A percentile compares a stretch with the other conserved stretches of the same genome.
Evolutionary conservation across 257 asterid genomes (phyloP).

Genomic region (Solanum neorickii): DNA sequence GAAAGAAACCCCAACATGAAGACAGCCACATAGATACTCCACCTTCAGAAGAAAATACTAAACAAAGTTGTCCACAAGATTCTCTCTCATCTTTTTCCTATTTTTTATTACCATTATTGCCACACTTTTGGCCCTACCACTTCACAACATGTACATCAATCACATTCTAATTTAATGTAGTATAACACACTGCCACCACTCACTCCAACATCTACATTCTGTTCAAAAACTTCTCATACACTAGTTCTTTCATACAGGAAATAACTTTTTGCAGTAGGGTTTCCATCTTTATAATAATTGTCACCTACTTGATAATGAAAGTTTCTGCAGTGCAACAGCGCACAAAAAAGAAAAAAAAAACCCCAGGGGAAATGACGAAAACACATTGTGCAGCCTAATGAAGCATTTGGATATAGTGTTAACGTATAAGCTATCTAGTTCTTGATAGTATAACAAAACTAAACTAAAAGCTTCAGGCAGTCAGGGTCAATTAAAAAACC

Average conservation of each 20-base stretch:
- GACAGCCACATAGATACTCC: slow-evolving; percentile 34
- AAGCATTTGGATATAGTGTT: background rate
- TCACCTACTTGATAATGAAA: slow-evolving; percentile 17
- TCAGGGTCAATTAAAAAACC: background rate
- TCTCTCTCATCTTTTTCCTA: background rate
- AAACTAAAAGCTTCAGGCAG: background rate
- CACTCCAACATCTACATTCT: slow-evolving; percentile 27
- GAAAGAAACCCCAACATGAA: slow-evolving; percentile 8
- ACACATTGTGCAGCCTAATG: background rate
- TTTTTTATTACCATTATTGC: slow-evolving; percentile 34
- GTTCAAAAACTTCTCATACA: slow-evolving; percentile 20
- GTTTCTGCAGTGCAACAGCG: background rate
- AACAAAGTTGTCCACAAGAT: background rate
- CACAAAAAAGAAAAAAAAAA: background rate
- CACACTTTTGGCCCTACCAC: slow-evolving; percentile 38
- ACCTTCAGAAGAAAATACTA: slow-evolving; percentile 18
- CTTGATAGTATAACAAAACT: background rate
- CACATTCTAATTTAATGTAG: slow-evolving; percentile 9
- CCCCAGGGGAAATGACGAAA: background rate
- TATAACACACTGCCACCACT: slow-evolving; percentile 33
- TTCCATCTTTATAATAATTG: slow-evolving; percentile 24
- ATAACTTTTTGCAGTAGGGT: slow-evolving; percentile 22
- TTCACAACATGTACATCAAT: slow-evolving; percentile 7
- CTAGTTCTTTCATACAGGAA: slow-evolving; percentile 21
- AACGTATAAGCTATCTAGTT: background rate